Conservation (phyloP, 352 stramenopile species). For the Pythium sp. region DNA sequence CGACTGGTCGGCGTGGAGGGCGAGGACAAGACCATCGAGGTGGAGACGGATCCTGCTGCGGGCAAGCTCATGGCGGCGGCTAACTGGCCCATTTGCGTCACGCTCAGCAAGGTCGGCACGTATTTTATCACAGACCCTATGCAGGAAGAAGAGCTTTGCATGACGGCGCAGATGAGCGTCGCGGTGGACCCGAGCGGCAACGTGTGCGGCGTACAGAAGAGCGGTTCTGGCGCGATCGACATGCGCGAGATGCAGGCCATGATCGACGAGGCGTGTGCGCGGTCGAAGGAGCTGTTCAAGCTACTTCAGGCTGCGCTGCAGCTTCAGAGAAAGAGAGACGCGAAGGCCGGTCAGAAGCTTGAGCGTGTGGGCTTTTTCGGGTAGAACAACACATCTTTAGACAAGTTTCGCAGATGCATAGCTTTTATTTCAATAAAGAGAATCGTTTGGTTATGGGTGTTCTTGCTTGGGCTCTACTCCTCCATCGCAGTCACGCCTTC, state of each 20-base stretch:
- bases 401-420: not conserved
- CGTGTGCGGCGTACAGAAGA: slow-evolving; percentile 79
- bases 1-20: slow-evolving; percentile 66
- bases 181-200: slow-evolving; percentile 54
- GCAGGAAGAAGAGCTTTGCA: slow-evolving; percentile 78
- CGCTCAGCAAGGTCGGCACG: slow-evolving; percentile 69
- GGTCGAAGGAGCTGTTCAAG: slow-evolving; percentile 65
- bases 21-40: slow-evolving; percentile 75
- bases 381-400: slow-evolving; percentile 12
- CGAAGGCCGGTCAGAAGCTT: slow-evolving; percentile 37
- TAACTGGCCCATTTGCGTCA: slow-evolving; percentile 72
- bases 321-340: slow-evolving; percentile 50
- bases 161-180: slow-evolving; percentile 70
- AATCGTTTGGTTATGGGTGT: not conserved
- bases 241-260: slow-evolving; percentile 80
- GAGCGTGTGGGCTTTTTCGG: slow-evolving; percentile 72
- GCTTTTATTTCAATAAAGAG: slow-evolving; percentile 11
- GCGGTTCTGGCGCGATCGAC: slow-evolving; percentile 58
- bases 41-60: slow-evolving; percentile 65
- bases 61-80: slow-evolving; percentile 49
- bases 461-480: slow-evolving; percentile 23
- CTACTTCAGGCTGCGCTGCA: slow-evolving; percentile 44
- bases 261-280: slow-evolving; percentile 66
- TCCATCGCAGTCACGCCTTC: slow-evolving; percentile 35
- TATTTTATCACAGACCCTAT: slow-evolving; percentile 66